These are phyloP conservation scores for Pisolithus marmoratus DNA, from an alignment of 768 basidiomycete species.

Conservation along the genomic window DNA sequence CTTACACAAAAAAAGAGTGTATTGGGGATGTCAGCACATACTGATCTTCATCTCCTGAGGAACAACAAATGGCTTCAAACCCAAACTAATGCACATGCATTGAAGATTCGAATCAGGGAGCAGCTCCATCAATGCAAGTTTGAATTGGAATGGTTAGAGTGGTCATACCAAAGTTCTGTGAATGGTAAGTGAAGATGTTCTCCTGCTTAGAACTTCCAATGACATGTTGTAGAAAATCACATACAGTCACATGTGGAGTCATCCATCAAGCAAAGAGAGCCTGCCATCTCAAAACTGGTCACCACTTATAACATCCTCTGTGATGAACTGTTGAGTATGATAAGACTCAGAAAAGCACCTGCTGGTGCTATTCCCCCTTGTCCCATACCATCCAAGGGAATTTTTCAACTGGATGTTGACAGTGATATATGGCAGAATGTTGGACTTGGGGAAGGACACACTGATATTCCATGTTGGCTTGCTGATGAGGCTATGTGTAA, in stretches of 20 bases:
- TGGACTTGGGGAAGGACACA: constrained; percentile 20
- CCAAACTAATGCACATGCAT: too few relatives aligned
- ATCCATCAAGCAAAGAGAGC: too few relatives aligned
- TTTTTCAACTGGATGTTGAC: too few relatives aligned
- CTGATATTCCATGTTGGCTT: constrained; percentile 5
- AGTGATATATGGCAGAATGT: too few relatives aligned
- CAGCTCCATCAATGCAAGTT: constrained; percentile 13
- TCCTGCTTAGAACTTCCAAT: background rate
- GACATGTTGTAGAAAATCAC: constrained; percentile 16
- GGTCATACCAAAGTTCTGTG: constrained; percentile 9
- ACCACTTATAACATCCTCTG: too few relatives aligned
- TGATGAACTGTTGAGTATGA: constrained; percentile 13
- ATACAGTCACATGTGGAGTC: constrained; percentile 21
- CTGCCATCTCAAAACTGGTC: too few relatives aligned
- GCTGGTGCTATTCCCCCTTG: constrained; percentile 16
- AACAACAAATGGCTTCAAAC: too few relatives aligned
- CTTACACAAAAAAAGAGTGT: background rate
- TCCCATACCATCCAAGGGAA: constrained; percentile 13
- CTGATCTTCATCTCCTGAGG: too few relatives aligned
- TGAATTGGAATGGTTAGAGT: constrained; percentile 12
- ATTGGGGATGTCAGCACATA: too few relatives aligned
- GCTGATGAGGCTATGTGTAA: too few relatives aligned
- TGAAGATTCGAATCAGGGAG: constrained; percentile 13
- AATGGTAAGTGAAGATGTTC: constrained; percentile 10
- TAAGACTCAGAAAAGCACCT: constrained; percentile 18